phyloP scores from a whole-genome alignment of 2,329 filamentous ascomycete genomes.

The Exophiala alcalophila region DNA sequence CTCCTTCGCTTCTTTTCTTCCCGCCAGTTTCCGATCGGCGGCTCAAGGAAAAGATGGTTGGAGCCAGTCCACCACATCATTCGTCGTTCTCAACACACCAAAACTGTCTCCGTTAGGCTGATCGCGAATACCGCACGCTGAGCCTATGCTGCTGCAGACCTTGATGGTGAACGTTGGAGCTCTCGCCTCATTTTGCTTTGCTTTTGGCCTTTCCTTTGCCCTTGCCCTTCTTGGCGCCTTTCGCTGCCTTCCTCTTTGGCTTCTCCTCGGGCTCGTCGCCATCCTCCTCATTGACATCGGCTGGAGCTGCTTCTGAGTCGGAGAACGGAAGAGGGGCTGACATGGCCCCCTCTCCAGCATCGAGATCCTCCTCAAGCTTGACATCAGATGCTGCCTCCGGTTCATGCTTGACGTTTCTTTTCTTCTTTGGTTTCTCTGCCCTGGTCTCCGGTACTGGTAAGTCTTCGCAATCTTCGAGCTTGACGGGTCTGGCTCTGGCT shows the following conservation, averaged over 20 bases:
- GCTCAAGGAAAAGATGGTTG: no score
- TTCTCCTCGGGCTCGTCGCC: background rate
- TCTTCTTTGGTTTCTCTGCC: conserved; percentile 29
- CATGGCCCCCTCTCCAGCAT: background rate
- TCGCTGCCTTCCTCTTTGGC: background rate
- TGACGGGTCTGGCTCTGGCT: conserved; percentile 30
- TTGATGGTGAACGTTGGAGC: no score
- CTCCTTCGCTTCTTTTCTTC: no score
- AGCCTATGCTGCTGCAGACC: no score
- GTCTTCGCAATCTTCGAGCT: conserved; percentile 49
- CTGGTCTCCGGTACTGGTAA: conserved; percentile 41
- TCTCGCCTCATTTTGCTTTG: background rate
- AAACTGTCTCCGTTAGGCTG: no score
- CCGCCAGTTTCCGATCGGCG: no score
- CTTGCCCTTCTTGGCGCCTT: conserved; percentile 4
- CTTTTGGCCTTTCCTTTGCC: background rate
- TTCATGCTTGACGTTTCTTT: conserved; percentile 15
- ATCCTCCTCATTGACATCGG: background rate
- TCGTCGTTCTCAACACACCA: no score
- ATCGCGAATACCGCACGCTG: no score
- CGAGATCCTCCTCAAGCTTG: conserved; percentile 2
- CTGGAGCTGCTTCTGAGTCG: background rate
- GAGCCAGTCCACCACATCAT: no score
- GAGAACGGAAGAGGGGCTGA: no score
- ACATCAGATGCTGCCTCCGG: conserved; percentile 2